Evolutionary conservation across 371 early-diverging fungal genomes (phyloP).

Genomic region (Coemansia sp.): DNA sequence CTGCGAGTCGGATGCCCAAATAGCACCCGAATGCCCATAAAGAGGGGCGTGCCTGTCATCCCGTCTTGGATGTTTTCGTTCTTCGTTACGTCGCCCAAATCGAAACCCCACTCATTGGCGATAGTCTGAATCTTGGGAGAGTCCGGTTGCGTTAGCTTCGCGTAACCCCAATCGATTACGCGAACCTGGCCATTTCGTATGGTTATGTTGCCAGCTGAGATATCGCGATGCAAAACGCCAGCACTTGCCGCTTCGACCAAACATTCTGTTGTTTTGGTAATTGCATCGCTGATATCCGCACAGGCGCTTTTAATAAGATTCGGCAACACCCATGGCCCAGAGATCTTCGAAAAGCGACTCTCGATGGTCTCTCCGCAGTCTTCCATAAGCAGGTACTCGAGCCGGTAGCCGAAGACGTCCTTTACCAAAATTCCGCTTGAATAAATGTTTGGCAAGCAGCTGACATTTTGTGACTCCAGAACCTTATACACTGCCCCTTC

Average conservation of each 20-base stretch:
- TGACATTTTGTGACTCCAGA: not conserved
- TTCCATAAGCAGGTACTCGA: not conserved
- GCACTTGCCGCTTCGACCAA: too few relatives aligned
- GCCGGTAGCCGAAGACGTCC: not conserved
- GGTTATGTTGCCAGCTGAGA: not conserved
- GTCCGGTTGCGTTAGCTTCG: not conserved
- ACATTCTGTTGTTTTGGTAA: too few relatives aligned
- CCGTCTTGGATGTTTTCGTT: not conserved
- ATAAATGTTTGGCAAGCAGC: not conserved
- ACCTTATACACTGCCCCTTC: not conserved
- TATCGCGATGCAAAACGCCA: too few relatives aligned
- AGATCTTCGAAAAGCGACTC: too few relatives aligned
- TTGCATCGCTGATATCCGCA: too few relatives aligned
- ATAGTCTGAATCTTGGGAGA: not conserved
- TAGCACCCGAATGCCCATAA: not conserved
- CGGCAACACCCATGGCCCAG: too few relatives aligned
- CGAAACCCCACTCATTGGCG: not conserved
- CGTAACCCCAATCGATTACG: not conserved
- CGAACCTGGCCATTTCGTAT: not conserved
- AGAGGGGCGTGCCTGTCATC: not conserved
- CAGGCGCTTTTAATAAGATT: too few relatives aligned
- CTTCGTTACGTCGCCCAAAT: not conserved
- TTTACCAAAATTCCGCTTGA: conserved; percentile 1
- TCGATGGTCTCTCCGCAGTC: not conserved
- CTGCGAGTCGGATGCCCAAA: not conserved